Conservation (phyloP, 2,329 filamentous ascomycete species). For the Neonectria coccinea region DNA sequence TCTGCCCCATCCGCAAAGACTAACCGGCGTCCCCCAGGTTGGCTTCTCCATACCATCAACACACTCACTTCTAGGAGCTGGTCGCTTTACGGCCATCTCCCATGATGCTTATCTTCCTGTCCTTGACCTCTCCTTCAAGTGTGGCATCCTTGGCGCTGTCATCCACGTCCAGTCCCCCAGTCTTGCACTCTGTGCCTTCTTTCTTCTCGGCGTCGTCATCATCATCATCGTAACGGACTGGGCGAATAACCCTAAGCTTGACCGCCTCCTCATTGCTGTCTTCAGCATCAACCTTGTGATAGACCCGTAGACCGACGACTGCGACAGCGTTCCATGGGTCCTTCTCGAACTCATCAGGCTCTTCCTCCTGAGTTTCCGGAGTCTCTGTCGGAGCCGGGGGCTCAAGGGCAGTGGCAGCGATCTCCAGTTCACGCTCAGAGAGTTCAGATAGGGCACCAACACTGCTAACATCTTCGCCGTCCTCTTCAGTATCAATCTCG, state of each 20-base stretch:
- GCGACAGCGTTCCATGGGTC: slow-evolving; percentile 74
- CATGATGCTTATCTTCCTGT: slow-evolving; percentile 53
- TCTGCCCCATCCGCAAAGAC: neutral
- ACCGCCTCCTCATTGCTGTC: slow-evolving; percentile 51
- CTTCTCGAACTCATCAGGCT: slow-evolving; percentile 65
- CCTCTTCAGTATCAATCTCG: slow-evolving; percentile 17
- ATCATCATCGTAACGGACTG: slow-evolving; percentile 49
- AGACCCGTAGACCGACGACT: slow-evolving; percentile 71
- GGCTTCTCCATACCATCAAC: neutral
- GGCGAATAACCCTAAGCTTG: slow-evolving; percentile 55
- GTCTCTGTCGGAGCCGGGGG: slow-evolving; percentile 17
- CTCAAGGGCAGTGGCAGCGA: slow-evolving; percentile 42
- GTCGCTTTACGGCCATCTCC: slow-evolving; percentile 38
- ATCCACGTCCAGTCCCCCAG: slow-evolving; percentile 57
- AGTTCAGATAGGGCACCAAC: slow-evolving; percentile 54
- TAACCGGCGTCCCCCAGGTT: neutral
- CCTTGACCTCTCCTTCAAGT: slow-evolving; percentile 48
- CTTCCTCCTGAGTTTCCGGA: slow-evolving; percentile 49
- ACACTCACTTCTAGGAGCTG: neutral
- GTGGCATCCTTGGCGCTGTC: slow-evolving; percentile 61
- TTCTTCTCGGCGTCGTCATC: slow-evolving; percentile 40
- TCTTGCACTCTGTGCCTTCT: slow-evolving; percentile 43
- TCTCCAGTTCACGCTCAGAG: slow-evolving; percentile 55
- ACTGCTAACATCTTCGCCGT: slow-evolving; percentile 45
- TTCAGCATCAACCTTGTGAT: slow-evolving; percentile 59